Base-by-base conservation (phyloP, 805 yeast species). In the Jamesozyma piceae region DNA sequence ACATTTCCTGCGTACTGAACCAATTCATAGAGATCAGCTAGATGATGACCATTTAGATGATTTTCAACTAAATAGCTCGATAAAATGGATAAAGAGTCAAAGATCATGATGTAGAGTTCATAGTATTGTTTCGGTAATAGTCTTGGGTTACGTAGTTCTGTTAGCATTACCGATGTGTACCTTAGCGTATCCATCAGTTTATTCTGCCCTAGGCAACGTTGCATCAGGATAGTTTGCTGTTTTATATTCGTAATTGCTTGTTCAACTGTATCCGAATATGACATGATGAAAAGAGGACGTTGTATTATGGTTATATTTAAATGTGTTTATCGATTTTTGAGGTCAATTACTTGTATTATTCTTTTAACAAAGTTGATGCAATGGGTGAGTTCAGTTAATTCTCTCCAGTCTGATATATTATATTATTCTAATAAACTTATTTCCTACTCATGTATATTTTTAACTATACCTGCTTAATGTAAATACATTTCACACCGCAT, bases 1-100 rank as follows among this genome's bases (percentile, higher is more conserved):
- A 92, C 84, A 58, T 87, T 90, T 1, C 97, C 95, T 1, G 95
- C 87, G 58, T 92, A 92, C 62, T 92, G 97, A 4, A 90, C 97
- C 59, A 89, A 70, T 54, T 90, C 97, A 59, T 92, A 92, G 41
- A 92, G 71, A 58, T 92, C 97, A 0, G 95, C 85, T 42, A 92
- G 65, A 68, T 65, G 62, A 57, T 82, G 86, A 53, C 78, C 78
- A 42, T 73, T 71, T 11, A 80, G 78, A 55, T 86, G 89, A 43
- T 74, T 74, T 24, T 77, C 83, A 42, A 73, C 71, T 47, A 92
- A 65, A 54, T 78, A 83, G 5, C 68, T 65, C 1, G 88, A 74
- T 30, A 92, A 68, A 33, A 73, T 64, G 30, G 82, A 81, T 58
- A 92, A 66, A 0, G 94, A 82, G 63, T 92, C 97, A 54, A 80